Evolutionary conservation across 768 basidiomycete species (phyloP), one percentile per base, ranked within the genome.

Genomic region (Cystofilobasidium capitatum): DNA sequence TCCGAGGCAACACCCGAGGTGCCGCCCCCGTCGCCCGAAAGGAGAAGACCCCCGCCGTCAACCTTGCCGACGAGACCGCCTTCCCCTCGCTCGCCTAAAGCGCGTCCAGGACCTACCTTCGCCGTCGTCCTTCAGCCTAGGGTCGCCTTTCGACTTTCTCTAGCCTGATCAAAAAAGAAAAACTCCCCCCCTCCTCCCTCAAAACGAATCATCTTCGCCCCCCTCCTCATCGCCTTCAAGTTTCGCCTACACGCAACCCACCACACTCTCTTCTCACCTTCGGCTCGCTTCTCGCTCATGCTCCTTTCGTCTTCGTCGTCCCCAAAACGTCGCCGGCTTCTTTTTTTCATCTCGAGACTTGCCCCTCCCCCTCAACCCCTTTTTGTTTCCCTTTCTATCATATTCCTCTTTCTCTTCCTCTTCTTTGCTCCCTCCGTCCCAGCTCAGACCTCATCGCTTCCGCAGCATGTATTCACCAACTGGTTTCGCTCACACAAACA

Each of bases 21-120:
- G 61, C 68, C 58, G 55, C 61, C 36, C 39, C 62, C 39, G 60
- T 59, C 51, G 45, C 66, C 51, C 42, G 58, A 35, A 39, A 54
- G 47, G 47, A 64, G 62, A 58, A 66, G 65, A 39, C 60, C 55
- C 55, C 62, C 42, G 39, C 58, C 17, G 68, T 62, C 62, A 62
- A 69, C 57, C 39, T 69, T 22, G 51, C 55, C 55, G 68, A 69
- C 62, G 62, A 54, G 29, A 58, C 55, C 29, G 68, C 68, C 26
- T 69, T 69, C 68, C 68, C 68, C 39, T 58, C 62, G 44, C 62
- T 69, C n/a, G 55, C 54, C 24, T 64, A 64, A 57, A n/a, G 9
- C 20, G n/a, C 31, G 47, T 37, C 26, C 20, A 6, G 31, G 7
- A 49, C 45, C 7, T 8, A 13, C 45, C n/a, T 45, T 33, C 55